phyloP scores from a whole-genome alignment of 306 rosid species.

The Arachis hypogaea region DNA sequence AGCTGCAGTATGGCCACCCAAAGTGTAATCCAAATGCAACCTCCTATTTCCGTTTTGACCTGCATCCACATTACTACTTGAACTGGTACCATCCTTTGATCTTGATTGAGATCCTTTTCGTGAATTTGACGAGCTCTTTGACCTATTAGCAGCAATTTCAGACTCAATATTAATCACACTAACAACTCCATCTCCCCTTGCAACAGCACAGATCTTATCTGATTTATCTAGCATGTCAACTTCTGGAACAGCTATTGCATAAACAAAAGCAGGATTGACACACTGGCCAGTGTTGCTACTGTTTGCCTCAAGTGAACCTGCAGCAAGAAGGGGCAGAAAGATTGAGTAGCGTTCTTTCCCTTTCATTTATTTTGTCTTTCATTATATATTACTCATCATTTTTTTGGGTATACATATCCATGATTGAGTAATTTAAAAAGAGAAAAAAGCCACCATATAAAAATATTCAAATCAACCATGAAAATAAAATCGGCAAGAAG shows the following conservation, averaged over 20 bases:
- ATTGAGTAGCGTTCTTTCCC: neutral
- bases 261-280: constrained; percentile 88
- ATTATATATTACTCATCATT: constrained; percentile 5
- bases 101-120: constrained; percentile 63
- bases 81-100: constrained; percentile 48
- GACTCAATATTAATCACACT: constrained; percentile 70
- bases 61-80: constrained; percentile 41
- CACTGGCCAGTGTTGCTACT: constrained; percentile 58
- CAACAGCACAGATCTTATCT: constrained; percentile 75
- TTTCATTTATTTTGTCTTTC: constrained; percentile 10
- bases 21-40: constrained; percentile 74
- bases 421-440: constrained; percentile 13
- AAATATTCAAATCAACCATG: constrained; percentile 1
- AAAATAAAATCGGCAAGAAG: constrained; percentile 31
- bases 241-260: constrained; percentile 84
- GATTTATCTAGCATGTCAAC: constrained; percentile 71
- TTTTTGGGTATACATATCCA: neutral
- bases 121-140: constrained; percentile 57
- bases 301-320: constrained; percentile 60
- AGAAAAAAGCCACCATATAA: constrained; percentile 6
- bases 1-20: constrained; percentile 86
- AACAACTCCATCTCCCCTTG: constrained; percentile 85
- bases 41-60: constrained; percentile 56
- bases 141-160: constrained; percentile 52
- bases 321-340: constrained; percentile 35